Conservation (phyloP, 169 alveolate species). For the Eimeria sp. region DNA sequence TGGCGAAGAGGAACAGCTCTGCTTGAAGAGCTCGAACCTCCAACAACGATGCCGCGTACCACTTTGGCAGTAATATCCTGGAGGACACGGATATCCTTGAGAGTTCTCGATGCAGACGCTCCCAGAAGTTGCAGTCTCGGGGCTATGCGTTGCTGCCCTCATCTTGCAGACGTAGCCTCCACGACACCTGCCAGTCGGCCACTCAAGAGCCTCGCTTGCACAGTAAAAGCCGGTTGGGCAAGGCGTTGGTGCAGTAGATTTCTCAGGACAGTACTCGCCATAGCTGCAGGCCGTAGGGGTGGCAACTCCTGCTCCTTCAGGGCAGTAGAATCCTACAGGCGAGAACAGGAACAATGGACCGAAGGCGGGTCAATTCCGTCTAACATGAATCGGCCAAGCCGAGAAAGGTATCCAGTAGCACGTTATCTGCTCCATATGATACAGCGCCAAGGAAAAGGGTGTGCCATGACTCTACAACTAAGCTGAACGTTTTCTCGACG, state of each 20-base stretch:
- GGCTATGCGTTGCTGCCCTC: slow-evolving; percentile 55
- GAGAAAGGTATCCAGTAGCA: background rate
- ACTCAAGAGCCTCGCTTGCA: slow-evolving; percentile 24
- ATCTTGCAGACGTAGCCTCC: slow-evolving; percentile 61
- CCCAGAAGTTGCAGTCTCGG: slow-evolving; percentile 31
- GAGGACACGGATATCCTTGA: slow-evolving; percentile 66
- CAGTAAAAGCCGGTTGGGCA: slow-evolving; percentile 87
- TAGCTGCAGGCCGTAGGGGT: slow-evolving; percentile 16
- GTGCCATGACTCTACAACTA: background rate
- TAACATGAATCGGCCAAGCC: background rate
- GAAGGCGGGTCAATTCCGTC: background rate
- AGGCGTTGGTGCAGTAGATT: slow-evolving; percentile 83
- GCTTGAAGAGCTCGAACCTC: background rate
- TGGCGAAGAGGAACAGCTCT: background rate
- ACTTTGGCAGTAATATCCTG: slow-evolving; percentile 63
- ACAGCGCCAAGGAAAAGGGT: background rate
- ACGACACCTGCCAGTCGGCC: slow-evolving; percentile 75
- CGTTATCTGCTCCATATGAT: background rate
- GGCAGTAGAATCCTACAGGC: slow-evolving; percentile 65
- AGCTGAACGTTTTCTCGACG: background rate
- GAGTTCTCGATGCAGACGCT: slow-evolving; percentile 30
- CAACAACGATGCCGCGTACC: background rate
- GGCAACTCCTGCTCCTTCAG: slow-evolving; percentile 33
- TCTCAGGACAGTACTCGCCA: slow-evolving; percentile 89
- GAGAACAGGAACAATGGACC: background rate